Base-by-base conservation (phyloP, 371 early-diverging fungal genomes). In the Racocetra persica region DNA sequence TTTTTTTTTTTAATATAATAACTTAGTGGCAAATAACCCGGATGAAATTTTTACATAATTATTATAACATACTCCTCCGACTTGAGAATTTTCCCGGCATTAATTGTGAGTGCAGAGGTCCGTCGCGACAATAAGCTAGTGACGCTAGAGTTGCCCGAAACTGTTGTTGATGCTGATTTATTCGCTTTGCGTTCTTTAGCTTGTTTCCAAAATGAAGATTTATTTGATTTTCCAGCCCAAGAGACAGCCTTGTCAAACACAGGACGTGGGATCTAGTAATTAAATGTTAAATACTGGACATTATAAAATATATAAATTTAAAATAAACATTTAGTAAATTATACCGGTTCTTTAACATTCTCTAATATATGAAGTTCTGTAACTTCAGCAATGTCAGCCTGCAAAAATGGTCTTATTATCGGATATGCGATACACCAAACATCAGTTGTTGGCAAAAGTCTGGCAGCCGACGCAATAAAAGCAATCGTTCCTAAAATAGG, bases 381-480 rank as follows among this genome's bases (percentile, higher is more conserved):
- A n/a, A 96, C 85, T 57, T 93, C 89, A 7, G 89, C 87, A 49
- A 94, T 88, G 57, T 93, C 93, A 0, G 88, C 86, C 49, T 88
- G 84, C 63, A 96, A 84, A 83, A 93, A 95, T 0, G 95, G 94
- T 26, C 85, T 82, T 10, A 96, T 83, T 65, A 90, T 84, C 10
- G 95, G 96, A 81, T 94, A 94, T 16, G 95, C 85, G 55, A 95
- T 90, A 79, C 94, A 94, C 87, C 94, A 92, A 0, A 93, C 85
- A 81, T 96, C 96, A 0, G 94, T 91, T 49, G 88, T 85, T 13
- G 94, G 91, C 5, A 96, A 80, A 16, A 89, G 84, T 77, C 91
- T 92, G 1, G 91, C 86, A 14, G 92, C 87, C 0, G 92, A 91
- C 18, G 93, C 85, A 54, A 94, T 89, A 81, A 95, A 95, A 0